Conservation (phyloP, 1,284 basidiomycete genomes). For the Limonomyces culmigenus region DNA sequence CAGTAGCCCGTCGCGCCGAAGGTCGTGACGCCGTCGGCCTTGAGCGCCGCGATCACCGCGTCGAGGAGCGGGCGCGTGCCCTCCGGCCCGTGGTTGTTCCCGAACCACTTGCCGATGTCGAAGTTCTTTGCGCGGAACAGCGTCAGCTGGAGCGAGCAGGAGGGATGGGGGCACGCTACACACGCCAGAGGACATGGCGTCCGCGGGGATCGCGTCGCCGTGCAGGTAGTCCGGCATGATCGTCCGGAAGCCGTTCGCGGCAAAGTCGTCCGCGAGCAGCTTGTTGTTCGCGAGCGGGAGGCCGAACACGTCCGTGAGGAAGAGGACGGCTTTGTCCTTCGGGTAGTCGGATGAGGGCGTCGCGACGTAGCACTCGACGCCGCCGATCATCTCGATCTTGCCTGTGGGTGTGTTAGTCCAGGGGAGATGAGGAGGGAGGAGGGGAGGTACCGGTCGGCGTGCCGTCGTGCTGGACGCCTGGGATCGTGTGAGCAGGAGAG, state of each 20-base stretch:
- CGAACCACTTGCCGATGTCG: conserved; percentile 31
- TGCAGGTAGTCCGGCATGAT: conserved; percentile 41
- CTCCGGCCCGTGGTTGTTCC: conserved; percentile 24
- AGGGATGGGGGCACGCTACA: no score
- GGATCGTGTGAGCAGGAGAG: not conserved
- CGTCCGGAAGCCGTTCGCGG: conserved; percentile 52
- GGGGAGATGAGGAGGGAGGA: not conserved
- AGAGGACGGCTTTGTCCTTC: conserved; percentile 40
- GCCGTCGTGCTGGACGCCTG: conserved; percentile 41
- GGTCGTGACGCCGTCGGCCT: conserved; percentile 34
- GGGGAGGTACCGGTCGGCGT: conserved; percentile 24
- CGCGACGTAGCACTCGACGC: conserved; percentile 32
- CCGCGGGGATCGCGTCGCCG: conserved; percentile 33
- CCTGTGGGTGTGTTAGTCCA: conserved; percentile 14
- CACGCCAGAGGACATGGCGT: conserved; percentile 20
- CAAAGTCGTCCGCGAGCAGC: conserved; percentile 59
- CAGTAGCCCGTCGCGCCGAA: conserved; percentile 56
- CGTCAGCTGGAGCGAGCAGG: no score
- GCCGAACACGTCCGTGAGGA: conserved; percentile 51
- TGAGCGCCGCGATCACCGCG: conserved; percentile 38
- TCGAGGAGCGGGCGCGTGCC: conserved; percentile 36
- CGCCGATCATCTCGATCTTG: conserved; percentile 24
- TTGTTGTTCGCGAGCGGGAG: conserved; percentile 41
- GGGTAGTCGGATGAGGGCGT: conserved; percentile 29
- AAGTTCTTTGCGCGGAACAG: no score